Evolutionary conservation across 73 alveolate genomes (phyloP), one percentile per base, ranked within the genome.

Genomic region (Breviolum minutum): DNA sequence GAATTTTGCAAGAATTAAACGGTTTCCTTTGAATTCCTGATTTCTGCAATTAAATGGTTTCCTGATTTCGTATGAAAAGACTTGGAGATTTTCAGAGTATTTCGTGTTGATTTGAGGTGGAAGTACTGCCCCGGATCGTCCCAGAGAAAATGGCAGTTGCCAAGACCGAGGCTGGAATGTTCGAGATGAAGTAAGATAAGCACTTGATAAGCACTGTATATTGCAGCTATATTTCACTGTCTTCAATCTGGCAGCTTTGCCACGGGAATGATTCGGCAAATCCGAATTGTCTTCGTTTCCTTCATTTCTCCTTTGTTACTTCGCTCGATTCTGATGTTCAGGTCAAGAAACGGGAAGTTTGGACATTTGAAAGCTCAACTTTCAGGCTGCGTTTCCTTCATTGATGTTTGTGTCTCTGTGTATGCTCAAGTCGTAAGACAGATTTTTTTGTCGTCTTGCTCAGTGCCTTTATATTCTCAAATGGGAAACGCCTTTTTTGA

Each of bases 331-430:
- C 26, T 71, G 40, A 20, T 30, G 30, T 7, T 62, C 89, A 91
- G 89, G 97, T 71, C 68, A 73, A 73, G 89, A 22, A 60, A 40
- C 71, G 64, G 77, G 84, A 64, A 9, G 66, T 54, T 63, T 91
- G 97, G 97, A 73, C 97, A 27, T 91, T 91, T 32, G 97, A 91
- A 63, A 91, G 89, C 29, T 91, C 97, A 4, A 73, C 88, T 30
- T 90, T 90, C 79, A 90, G 97, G 97, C 87, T 7, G 54, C 54
- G 54, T 40, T 40, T 40, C 54, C 54, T 40, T 0, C 54, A 40
- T 40, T 40, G 54, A 40, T 40, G 54, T 40, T 40, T 40, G 54
- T 40, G 54, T 40, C 54, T 40, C 3, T 40, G 54, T 2, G 27
- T 12, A 19, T 7, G 63, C 63, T 2, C 2, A 29, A 27, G 24